Conservation (phyloP, 441 rosid species). For the Syzygium syzygioides region DNA sequence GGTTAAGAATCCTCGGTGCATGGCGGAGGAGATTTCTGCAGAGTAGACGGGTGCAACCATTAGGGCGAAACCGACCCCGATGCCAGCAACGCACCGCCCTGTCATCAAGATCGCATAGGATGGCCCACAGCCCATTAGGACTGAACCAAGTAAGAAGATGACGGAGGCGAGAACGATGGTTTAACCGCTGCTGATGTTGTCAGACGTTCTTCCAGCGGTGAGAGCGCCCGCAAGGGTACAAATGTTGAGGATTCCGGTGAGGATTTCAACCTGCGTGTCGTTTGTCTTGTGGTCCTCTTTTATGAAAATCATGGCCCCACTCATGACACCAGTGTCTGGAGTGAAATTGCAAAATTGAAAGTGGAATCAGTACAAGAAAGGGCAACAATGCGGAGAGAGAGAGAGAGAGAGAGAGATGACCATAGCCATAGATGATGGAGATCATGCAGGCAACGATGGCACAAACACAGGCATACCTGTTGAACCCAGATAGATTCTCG, state of each 20-base stretch:
- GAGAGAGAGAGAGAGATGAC: conserved; percentile 18
- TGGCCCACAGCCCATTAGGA: conserved; percentile 77
- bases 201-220: conserved; percentile 75
- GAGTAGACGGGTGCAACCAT: conserved; percentile 89
- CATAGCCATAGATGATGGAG: conserved; percentile 78
- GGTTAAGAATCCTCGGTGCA: conserved; percentile 49
- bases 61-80: conserved; percentile 75
- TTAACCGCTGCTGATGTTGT: conserved; percentile 66
- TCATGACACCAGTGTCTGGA: conserved; percentile 90
- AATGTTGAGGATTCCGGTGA: conserved; percentile 70
- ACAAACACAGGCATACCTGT: conserved; percentile 62
- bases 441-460: conserved; percentile 67
- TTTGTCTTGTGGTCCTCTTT: conserved; percentile 43
- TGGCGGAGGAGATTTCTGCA: conserved; percentile 55
- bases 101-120: conserved; percentile 38
- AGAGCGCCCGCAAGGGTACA: conserved; percentile 66
- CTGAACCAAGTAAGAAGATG: conserved; percentile 61
- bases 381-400: not conserved
- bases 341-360: not conserved
- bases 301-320: conserved; percentile 92
- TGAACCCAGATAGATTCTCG: conserved; percentile 21
- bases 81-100: conserved; percentile 67
- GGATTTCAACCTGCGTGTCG: conserved; percentile 32
- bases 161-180: conserved; percentile 55
- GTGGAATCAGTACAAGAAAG: not conserved